Evolutionary conservation across 176 grass and related monocot species (phyloP), one percentile per base, ranked within the genome.

Genomic region (Hyparrhenia diplandra): DNA sequence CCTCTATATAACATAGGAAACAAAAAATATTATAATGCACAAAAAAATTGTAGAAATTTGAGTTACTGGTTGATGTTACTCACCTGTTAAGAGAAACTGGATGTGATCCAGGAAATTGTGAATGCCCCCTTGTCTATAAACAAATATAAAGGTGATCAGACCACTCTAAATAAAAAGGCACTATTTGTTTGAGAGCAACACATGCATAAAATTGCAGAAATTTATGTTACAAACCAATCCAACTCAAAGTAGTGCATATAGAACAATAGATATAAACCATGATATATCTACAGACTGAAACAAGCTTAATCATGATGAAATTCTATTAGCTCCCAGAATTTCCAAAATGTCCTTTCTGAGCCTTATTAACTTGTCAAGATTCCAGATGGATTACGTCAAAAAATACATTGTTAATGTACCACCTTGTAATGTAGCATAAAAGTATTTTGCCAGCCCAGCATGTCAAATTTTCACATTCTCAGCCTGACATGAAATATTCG

Each of bases 21-120:
- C 6, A 39, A 25, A n/a, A 68, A 54, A 54, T 76, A 49, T 32
- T 3, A 82, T 28, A 34, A 57, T 16, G 16, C 54, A 65, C 3
- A 82, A 28, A 46, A 32, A 0, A 16, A 16, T n/a, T 46, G 13
- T 8, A 65, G 13, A 18, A 64, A 81, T 46, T 36, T 55, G 12
- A n/a, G 7, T 81, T 21, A 25, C 21, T 35, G 10, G 10, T 64
- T 82, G 73, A 63, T 21, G 64, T 72, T 84, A 14, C 25, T 75
- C 55, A 94, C 96, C 92, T 99, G 84, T 99, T 93, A 81, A 99
- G 92, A 88, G 96, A 99, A 73, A 99, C 96, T 39, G 96, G 96
- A 84, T 99, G 96, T 82, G 96, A 99, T 78, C 96, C 96, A 70
- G 92, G 92, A 99, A 99, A 99, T 64, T 95, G 96, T 49, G 84